A percentile compares a stretch with the other conserved stretches of the same genome.
Evolutionary conservation across 495 filamentous ascomycete species (phyloP).

Genomic region (Trichocladium uniseriatum): DNA sequence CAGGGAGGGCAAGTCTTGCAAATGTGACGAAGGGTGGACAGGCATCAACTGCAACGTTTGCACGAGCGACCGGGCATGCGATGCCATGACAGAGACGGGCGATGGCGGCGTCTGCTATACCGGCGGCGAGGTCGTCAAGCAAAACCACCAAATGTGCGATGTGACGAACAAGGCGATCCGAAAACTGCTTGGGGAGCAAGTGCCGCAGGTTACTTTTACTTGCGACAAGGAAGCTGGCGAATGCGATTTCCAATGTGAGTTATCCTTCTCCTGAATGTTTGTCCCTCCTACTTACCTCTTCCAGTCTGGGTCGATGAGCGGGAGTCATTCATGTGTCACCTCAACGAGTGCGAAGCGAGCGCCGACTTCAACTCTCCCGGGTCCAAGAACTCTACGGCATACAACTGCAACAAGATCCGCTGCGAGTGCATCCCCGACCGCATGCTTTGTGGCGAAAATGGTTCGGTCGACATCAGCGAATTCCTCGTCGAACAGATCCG

Average conservation of each 20-base stretch:
- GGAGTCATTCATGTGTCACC: conserved; percentile 92
- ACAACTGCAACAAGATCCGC: conserved; percentile 71
- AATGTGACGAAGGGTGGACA: conserved; percentile 92
- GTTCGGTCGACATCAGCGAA: conserved; percentile 84
- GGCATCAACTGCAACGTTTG: conserved; percentile 99
- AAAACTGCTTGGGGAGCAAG: conserved; percentile 69
- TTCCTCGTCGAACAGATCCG: conserved; percentile 72
- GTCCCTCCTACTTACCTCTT: conserved; percentile 29
- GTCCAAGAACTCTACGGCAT: conserved; percentile 64
- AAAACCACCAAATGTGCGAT: conserved; percentile 97
- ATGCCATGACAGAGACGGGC: conserved; percentile 69
- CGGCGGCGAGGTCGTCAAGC: conserved; percentile 77
- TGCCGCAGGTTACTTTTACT: conserved; percentile 88
- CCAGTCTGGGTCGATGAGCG: conserved; percentile 84
- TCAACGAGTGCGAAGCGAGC: conserved; percentile 69
- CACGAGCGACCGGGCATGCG: conserved; percentile 68
- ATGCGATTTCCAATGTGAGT: conserved; percentile 89
- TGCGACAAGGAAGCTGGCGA: conserved; percentile 63
- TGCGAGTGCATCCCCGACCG: conserved; percentile 85
- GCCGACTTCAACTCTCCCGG: conserved; percentile 52
- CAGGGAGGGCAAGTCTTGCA: conserved; percentile 57
- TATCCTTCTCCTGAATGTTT: background rate
- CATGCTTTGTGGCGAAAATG: conserved; percentile 85
- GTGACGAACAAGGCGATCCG: conserved; percentile 91
- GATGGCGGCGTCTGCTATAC: conserved; percentile 84